These are phyloP conservation scores for Strigomonas culicis DNA, from an alignment of 208 protist genomes.

Conservation along the genomic window DNA sequence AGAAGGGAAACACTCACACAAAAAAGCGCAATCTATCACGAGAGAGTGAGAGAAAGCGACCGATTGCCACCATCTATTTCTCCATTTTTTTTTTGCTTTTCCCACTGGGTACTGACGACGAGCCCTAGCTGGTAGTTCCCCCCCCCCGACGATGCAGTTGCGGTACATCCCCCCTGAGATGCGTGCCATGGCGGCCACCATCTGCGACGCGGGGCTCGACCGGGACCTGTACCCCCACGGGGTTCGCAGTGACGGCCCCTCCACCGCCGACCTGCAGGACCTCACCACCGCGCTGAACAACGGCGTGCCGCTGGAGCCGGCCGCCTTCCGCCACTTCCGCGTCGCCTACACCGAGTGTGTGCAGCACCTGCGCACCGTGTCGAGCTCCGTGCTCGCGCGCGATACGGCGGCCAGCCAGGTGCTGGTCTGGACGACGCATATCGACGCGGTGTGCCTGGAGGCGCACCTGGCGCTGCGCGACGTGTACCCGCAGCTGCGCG, in stretches of 20 bases:
- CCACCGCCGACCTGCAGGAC: slow-evolving; percentile 31
- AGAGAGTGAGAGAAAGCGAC: neutral
- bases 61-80: neutral
- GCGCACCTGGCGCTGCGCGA: slow-evolving; percentile 34
- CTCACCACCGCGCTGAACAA: slow-evolving; percentile 60
- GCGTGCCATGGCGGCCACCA: slow-evolving; percentile 55
- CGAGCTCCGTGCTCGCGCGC: slow-evolving; percentile 29
- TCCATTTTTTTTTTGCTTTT: slow-evolving; percentile 14
- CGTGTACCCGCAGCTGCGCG: slow-evolving; percentile 52
- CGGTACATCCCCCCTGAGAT: slow-evolving; percentile 56
- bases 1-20: neutral
- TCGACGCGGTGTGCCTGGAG: slow-evolving; percentile 63
- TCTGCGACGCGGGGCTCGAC: slow-evolving; percentile 43
- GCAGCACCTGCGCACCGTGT: slow-evolving; percentile 66
- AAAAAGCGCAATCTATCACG: neutral
- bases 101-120: neutral
- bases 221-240: slow-evolving; percentile 56
- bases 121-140: neutral
- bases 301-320: slow-evolving; percentile 33
- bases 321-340: slow-evolving; percentile 63
- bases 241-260: slow-evolving; percentile 22
- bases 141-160: neutral
- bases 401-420: slow-evolving; percentile 36
- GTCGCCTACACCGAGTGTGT: slow-evolving; percentile 50
- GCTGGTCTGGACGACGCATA: slow-evolving; percentile 54